Evolutionary conservation across 768 basidiomycete genomes (phyloP), one percentile per base, ranked within the genome.

Genomic region (Leccinum incarnatum): DNA sequence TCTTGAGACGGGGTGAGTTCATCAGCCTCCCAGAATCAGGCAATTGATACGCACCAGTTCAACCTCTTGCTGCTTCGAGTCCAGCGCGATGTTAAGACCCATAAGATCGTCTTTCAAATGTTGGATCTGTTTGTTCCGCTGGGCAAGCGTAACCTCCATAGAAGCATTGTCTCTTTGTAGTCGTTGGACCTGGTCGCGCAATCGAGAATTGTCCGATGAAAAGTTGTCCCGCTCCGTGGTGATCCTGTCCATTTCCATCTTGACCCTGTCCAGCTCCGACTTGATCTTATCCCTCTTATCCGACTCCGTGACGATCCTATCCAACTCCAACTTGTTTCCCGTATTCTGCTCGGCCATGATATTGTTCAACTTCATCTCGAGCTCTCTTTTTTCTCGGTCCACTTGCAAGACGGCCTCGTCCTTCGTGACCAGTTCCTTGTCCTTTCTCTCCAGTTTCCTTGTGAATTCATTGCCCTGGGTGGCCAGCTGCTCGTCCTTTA

Each of bases 31-130:
- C 9, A 23, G 17, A n/a, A 12, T n/a, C 9, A 10, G 30, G 6
- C 40, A 14, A 42, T 65, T 56, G 19, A 29, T 46, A 79, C 84
- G 54, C 59, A 97, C 95, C 72, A 95, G 69, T 69, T 96, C 93
- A 40, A 97, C 76, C 71, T 96, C 95, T 71, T 95, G 93, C 67
- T 97, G 95, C 74, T 97, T 97, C 25, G 93, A 87, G 72, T 95
- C 93, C 55, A 97, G 74, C 0, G 94, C 95, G 36, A 95, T 93
- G 66, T 96, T 95, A 65, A 96, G 74, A n/a, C 91, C 89, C 51
- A 82, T 74, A 21, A 89, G 71, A 72, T 96, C 94, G 46, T 94
- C 88, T 71, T 88, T 86, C 61, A 88, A 82, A 67, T 86, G 78
- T 0, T 77, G 76, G 40, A 82, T 78, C 65, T 87, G 79, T 74